Conservation (phyloP, 495 filamentous ascomycete species). For the Copromyces sp. region DNA sequence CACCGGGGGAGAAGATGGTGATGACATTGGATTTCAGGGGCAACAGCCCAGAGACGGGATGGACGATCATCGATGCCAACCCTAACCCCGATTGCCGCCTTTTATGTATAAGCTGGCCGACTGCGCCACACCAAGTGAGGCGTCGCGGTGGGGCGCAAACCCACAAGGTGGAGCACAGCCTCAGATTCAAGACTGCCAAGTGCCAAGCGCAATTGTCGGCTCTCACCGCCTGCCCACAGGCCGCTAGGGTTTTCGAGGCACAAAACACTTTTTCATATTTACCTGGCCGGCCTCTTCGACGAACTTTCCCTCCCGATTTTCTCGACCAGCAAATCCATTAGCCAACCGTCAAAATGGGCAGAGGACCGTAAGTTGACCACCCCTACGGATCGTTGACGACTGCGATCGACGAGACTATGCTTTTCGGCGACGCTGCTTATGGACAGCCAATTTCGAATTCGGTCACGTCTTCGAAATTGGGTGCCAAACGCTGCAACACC, state of each 20-base stretch:
- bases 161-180: not conserved
- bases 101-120: not conserved
- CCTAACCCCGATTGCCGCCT: not conserved
- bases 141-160: not conserved
- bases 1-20: not conserved
- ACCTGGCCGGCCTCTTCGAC: constrained; percentile 7
- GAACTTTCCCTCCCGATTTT: constrained; percentile 14
- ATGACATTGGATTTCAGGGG: not conserved
- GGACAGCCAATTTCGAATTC: not conserved
- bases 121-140: not conserved
- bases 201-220: constrained; percentile 9
- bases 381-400: not conserved
- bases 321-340: constrained; percentile 25
- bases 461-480: not conserved
- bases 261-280: constrained; percentile 22
- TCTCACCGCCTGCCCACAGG: constrained; percentile 14
- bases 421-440: not conserved
- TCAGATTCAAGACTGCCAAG: constrained; percentile 2
- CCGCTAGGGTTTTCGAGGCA: constrained; percentile 24
- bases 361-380: constrained; percentile 39
- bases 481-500: not conserved
- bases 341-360: constrained; percentile 34
- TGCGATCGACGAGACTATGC: not conserved
- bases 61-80: not conserved
- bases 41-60: not conserved